Base-by-base conservation (phyloP, 768 basidiomycete genomes). In the Podaxis carcinomalis region DNA sequence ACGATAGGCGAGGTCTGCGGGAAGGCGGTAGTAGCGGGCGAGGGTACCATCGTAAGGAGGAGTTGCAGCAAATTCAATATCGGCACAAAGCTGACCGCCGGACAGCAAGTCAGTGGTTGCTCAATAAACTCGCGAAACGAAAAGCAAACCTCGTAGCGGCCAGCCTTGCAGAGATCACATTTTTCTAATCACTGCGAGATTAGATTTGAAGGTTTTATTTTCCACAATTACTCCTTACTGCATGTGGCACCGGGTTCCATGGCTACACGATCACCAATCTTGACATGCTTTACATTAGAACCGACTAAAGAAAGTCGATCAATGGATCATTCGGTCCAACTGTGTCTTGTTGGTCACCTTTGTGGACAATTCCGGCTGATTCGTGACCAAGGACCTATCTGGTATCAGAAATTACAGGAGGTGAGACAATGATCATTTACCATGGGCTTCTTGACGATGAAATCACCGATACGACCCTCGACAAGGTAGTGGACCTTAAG, bases 41-140 rank as follows among this genome's bases (percentile, higher is more conserved):
- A 97, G 84, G 13, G 95, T 98, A 57, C 95, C 95, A 68, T 96
- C 90, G 68, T 89, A 85, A 1, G 96, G 96, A 57, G 95, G 96
- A 13, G 95, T 96, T 1, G 95, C 95, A 16, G 95, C 94, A 67
- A 95, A 95, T 54, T 83, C 78, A 71, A 96, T 89, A 58, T 93
- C 80, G 1, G 90, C 83, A 75, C 95, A 96, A 61, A 96, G 83
- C 92, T 93, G 64, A 19, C 5, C 9, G 21, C 14, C 21, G 16
- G 16, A 16, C 25, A 32, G n/a, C 25, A 14, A 49, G 21, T 56
- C 21, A 53, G 37, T 13, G 44, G 25, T 16, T 53, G 55, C 19
- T 60, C 35, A 37, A 9, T 76, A 56, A 62, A 90, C 89, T 52
- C 25, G 39, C 44, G 46, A 53, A 35, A 2, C 49, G 47, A 19